Evolutionary conservation across 2,329 filamentous ascomycete species (phyloP).

Genomic region (Phoma herbarum): DNA sequence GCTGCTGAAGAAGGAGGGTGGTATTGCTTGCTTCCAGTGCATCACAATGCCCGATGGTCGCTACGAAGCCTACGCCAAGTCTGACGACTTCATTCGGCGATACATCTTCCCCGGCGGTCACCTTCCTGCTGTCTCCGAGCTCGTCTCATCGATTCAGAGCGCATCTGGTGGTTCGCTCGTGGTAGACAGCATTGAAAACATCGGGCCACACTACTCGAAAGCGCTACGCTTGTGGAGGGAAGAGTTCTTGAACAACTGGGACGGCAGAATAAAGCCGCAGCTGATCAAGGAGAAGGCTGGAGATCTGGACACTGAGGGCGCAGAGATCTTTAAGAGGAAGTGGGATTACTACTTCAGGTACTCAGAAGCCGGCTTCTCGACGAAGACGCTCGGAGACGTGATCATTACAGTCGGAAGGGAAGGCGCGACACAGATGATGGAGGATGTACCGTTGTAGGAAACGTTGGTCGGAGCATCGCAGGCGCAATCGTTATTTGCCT

Average conservation of each 20-base stretch:
- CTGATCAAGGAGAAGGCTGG: slow-evolving; percentile 65
- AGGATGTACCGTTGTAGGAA: slow-evolving; percentile 68
- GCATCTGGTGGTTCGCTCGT: slow-evolving; percentile 70
- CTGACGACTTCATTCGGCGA: slow-evolving; percentile 77
- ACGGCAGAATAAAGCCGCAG: slow-evolving; percentile 66
- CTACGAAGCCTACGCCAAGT: slow-evolving; percentile 71
- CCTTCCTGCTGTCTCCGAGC: slow-evolving; percentile 71
- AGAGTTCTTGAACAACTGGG: slow-evolving; percentile 70
- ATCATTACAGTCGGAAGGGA: slow-evolving; percentile 75
- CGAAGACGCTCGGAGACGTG: slow-evolving; percentile 75
- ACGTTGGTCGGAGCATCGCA: background rate
- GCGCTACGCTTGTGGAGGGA: slow-evolving; percentile 74
- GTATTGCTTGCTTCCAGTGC: slow-evolving; percentile 76
- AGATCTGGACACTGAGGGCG: slow-evolving; percentile 70
- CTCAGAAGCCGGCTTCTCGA: slow-evolving; percentile 76
- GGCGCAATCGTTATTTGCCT: background rate
- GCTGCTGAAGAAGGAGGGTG: slow-evolving; percentile 70
- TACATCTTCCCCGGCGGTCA: slow-evolving; percentile 85
- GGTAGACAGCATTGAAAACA: slow-evolving; percentile 74
- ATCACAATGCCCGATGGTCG: slow-evolving; percentile 77
- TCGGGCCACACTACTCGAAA: slow-evolving; percentile 77
- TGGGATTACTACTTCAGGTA: slow-evolving; percentile 84
- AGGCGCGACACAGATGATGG: slow-evolving; percentile 72
- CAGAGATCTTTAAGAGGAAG: slow-evolving; percentile 73
- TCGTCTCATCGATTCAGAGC: slow-evolving; percentile 68